phyloP scores from a whole-genome alignment of 495 filamentous ascomycete species.

The Symbiotaphrina buchneri region DNA sequence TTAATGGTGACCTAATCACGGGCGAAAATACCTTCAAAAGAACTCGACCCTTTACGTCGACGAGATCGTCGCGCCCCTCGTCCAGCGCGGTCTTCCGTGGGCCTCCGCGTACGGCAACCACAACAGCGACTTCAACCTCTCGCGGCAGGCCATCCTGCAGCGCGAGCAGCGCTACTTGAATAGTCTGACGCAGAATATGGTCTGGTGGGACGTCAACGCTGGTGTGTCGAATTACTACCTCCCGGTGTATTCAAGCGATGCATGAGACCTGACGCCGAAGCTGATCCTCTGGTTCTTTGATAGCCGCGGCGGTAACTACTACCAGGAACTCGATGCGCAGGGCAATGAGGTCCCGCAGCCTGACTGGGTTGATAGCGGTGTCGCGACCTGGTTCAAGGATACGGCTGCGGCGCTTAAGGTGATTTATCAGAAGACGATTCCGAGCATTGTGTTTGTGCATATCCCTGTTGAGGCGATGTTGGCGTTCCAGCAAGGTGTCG shows the following conservation, averaged over 20 bases:
- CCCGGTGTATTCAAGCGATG: conserved; percentile 17
- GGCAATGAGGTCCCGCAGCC: conserved; percentile 13
- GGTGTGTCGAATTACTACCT: conserved; percentile 58
- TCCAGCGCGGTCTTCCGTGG: conserved; percentile 29
- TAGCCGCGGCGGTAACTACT: conserved; percentile 33
- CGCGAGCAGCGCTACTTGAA: conserved; percentile 29
- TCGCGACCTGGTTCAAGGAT: conserved; percentile 29
- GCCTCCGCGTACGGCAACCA: conserved; percentile 59
- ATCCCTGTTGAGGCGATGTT: conserved; percentile 39
- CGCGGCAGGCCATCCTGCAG: conserved; percentile 24
- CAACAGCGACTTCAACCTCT: conserved; percentile 38
- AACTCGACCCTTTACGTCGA: conserved; percentile 39
- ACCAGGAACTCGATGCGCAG: conserved; percentile 15
- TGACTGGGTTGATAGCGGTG: conserved; percentile 15
- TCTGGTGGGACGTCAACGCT: conserved; percentile 17
- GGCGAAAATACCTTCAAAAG: conserved; percentile 35
- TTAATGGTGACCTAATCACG: conserved; percentile 58
- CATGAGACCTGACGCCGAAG: conserved; percentile 14
- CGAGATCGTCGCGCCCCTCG: conserved; percentile 32
- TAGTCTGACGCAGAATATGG: conserved; percentile 26
- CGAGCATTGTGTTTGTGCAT: conserved; percentile 50
- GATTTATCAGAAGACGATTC: conserved; percentile 22
- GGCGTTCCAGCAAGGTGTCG: conserved; percentile 22
- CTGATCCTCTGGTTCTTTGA: conserved; percentile 63
- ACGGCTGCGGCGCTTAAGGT: conserved; percentile 20